Conservation (phyloP, 176 grass and related monocot species). For the Lolium multiflorum region DNA sequence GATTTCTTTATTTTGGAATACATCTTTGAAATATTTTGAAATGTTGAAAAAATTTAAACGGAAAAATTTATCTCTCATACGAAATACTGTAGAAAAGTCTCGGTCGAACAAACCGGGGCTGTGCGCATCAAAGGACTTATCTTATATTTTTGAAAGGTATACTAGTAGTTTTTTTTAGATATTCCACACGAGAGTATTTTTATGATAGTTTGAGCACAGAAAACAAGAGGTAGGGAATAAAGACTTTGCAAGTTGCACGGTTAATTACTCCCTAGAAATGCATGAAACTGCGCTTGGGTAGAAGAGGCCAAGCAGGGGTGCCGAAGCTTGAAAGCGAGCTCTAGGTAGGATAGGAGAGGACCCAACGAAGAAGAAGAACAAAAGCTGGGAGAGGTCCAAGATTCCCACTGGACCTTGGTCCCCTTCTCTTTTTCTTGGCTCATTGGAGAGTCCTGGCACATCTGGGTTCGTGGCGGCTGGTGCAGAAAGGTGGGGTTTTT, state of each 20-base stretch:
- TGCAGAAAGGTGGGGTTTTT: slow-evolving; percentile 40
- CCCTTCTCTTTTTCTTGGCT: neutral
- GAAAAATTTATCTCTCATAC: too few relatives aligned
- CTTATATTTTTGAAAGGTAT: too few relatives aligned
- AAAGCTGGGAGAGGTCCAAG: slow-evolving; percentile 31
- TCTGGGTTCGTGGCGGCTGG: slow-evolving; percentile 17
- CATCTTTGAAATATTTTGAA: too few relatives aligned
- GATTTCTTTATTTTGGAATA: too few relatives aligned
- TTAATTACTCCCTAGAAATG: slow-evolving; percentile 23
- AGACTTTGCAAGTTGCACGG: slow-evolving; percentile 22
- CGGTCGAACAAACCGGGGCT: too few relatives aligned
- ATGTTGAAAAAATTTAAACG: too few relatives aligned
- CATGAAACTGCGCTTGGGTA: slow-evolving; percentile 6
- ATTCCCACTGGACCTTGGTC: slow-evolving; percentile 31
- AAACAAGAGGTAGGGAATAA: slow-evolving; percentile 3
- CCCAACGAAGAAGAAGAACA: neutral
- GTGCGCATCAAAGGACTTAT: too few relatives aligned
- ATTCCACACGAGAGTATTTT: too few relatives aligned
- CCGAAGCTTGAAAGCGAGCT: slow-evolving; percentile 50
- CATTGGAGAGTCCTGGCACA: slow-evolving; percentile 1
- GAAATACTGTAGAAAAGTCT: too few relatives aligned
- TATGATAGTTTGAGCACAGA: neutral
- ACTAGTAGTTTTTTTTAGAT: too few relatives aligned
- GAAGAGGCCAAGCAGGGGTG: slow-evolving; percentile 37
- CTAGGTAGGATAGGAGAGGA: slow-evolving; percentile 21